Evolutionary conservation across 306 rosid genomes (phyloP).

Genomic region (Vigna nakashimae): DNA sequence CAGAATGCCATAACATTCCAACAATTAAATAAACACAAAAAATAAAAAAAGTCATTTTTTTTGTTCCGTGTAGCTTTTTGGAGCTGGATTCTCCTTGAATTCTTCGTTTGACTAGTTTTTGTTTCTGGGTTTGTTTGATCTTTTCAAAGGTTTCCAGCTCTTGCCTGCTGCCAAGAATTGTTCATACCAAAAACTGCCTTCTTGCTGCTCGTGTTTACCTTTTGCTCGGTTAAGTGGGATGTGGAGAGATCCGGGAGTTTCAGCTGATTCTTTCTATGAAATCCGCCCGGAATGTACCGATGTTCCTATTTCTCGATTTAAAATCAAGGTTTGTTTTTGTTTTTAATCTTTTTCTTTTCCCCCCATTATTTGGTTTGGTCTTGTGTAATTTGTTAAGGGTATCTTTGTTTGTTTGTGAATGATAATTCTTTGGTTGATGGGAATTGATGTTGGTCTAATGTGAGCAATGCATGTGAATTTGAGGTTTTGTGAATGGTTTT

Average conservation of each 20-base stretch:
- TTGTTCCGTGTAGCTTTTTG: constrained; percentile 1
- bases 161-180: constrained; percentile 28
- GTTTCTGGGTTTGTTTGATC: constrained; percentile 58
- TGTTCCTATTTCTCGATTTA: constrained; percentile 85
- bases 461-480: constrained; percentile 38
- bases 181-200: constrained; percentile 28
- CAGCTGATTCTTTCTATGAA: constrained; percentile 96
- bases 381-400: constrained; percentile 30
- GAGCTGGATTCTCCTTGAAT: constrained; percentile 56
- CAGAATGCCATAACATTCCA: constrained; percentile 18
- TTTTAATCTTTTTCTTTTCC: neutral
- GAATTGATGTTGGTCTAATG: constrained; percentile 19
- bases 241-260: constrained; percentile 88
- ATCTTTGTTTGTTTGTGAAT: constrained; percentile 9
- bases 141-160: constrained; percentile 50
- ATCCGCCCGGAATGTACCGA: constrained; percentile 85
- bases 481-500: constrained; percentile 28
- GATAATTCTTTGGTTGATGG: constrained; percentile 13
- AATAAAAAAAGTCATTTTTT: neutral
- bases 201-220: neutral
- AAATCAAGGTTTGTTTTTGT: constrained; percentile 70
- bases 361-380: neutral
- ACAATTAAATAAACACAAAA: neutral
- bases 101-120: constrained; percentile 42
- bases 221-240: constrained; percentile 56